These are phyloP conservation scores for Backusella tarrabulga DNA, from an alignment of 192 early-diverging fungal genomes.

Conservation along the genomic window DNA sequence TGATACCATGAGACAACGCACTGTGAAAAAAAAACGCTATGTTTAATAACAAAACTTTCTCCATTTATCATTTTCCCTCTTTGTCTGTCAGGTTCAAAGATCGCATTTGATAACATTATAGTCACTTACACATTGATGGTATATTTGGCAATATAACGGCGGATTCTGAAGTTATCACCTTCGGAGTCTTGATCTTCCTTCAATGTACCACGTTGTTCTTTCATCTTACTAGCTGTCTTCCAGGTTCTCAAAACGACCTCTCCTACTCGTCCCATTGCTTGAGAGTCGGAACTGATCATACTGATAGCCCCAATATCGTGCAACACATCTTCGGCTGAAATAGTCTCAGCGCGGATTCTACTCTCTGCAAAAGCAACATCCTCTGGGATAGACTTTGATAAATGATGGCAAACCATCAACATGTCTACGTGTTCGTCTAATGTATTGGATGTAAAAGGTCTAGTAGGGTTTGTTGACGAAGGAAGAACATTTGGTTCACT, in stretches of 20 bases:
- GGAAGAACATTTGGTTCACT: constrained; percentile 87
- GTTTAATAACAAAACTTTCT: not conserved
- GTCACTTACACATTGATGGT: constrained; percentile 90
- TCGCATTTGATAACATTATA: not conserved
- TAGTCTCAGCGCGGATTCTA: constrained; percentile 95
- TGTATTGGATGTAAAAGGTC: constrained; percentile 94
- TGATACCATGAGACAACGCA: constrained; percentile 84
- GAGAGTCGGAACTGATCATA: constrained; percentile 91
- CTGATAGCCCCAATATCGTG: constrained; percentile 94
- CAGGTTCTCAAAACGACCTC: constrained; percentile 92
- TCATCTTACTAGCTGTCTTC: constrained; percentile 97
- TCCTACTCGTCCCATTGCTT: constrained; percentile 97
- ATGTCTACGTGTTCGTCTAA: constrained; percentile 98
- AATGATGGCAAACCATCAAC: constrained; percentile 98
- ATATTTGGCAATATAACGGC: constrained; percentile 95
- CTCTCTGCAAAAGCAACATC: constrained; percentile 97
- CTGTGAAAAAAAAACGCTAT: constrained; percentile 33
- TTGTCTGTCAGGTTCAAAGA: not conserved
- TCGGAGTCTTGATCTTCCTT: constrained; percentile 43
- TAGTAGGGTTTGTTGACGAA: constrained; percentile 93
- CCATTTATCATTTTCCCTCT: not conserved
- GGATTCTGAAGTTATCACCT: constrained; percentile 88
- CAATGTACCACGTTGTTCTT: constrained; percentile 72
- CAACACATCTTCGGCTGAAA: constrained; percentile 95
- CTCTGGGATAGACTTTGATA: constrained; percentile 90